phyloP scores from a whole-genome alignment of 1,284 basidiomycete genomes.

The Coniferiporia weirii region DNA sequence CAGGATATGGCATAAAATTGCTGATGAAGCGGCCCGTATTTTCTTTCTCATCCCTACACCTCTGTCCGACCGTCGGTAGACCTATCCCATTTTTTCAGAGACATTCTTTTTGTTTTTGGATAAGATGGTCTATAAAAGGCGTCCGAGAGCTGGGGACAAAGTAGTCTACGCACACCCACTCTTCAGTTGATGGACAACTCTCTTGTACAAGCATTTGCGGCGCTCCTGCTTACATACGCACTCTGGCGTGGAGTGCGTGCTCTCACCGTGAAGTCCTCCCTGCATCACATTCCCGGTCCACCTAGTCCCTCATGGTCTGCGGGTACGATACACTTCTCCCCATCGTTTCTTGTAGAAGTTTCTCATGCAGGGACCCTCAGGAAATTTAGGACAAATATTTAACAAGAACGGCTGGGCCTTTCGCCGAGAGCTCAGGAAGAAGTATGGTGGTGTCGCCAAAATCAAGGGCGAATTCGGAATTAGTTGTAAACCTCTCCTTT shows the following conservation, averaged over 20 bases:
- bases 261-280: background rate
- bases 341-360: background rate
- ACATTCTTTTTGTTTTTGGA: too few relatives aligned
- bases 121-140: too few relatives aligned
- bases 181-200: background rate
- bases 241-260: background rate
- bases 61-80: too few relatives aligned
- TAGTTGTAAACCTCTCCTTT: conserved; percentile 14
- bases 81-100: too few relatives aligned
- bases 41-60: too few relatives aligned
- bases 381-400: conserved; percentile 46
- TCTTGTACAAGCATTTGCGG: background rate
- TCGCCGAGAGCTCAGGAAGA: conserved; percentile 37
- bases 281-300: conserved; percentile 2
- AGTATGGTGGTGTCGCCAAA: conserved; percentile 44
- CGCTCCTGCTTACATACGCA: background rate
- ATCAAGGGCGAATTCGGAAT: conserved; percentile 50
- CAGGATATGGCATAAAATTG: too few relatives aligned
- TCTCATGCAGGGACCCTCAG: conserved; percentile 23
- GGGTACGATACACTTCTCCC: background rate
- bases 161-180: too few relatives aligned
- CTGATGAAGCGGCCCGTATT: too few relatives aligned
- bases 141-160: background rate
- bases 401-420: conserved; percentile 42
- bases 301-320: background rate